Conservation (phyloP, 305 asterid genomes). For the Rubia occidens region DNA sequence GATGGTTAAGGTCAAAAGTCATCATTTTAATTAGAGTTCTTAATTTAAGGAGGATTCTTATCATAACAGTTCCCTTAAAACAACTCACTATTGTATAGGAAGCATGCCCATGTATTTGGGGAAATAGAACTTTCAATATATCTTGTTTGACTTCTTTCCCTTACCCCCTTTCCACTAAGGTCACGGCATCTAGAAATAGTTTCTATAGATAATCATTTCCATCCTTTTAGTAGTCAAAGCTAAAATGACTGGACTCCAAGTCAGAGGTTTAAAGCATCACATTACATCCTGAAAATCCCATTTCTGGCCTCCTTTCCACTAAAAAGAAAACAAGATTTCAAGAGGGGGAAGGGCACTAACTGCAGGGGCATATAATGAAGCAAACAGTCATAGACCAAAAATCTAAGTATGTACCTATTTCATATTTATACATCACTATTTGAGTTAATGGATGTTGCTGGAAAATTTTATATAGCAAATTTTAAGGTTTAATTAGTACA, state of each 20-base stretch:
- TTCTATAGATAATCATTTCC: neutral
- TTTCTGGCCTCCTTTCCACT: neutral
- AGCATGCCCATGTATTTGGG: neutral
- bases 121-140: neutral
- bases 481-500: neutral
- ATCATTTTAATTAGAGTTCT: too few relatives aligned
- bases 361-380: neutral
- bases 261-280: neutral
- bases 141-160: neutral
- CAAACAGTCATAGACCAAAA: neutral
- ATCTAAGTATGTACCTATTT: neutral
- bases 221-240: neutral
- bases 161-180: neutral
- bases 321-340: neutral
- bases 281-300: neutral
- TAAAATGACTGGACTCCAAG: neutral
- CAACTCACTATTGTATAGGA: neutral
- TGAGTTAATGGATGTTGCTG: neutral
- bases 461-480: neutral
- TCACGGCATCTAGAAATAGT: neutral
- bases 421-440: neutral
- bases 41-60: too few relatives aligned
- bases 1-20: too few relatives aligned
- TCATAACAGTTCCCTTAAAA: neutral
- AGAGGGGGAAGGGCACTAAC: neutral